Evolutionary conservation across 2,329 filamentous ascomycete genomes (phyloP).

Genomic region (Xylariaceae sp.): DNA sequence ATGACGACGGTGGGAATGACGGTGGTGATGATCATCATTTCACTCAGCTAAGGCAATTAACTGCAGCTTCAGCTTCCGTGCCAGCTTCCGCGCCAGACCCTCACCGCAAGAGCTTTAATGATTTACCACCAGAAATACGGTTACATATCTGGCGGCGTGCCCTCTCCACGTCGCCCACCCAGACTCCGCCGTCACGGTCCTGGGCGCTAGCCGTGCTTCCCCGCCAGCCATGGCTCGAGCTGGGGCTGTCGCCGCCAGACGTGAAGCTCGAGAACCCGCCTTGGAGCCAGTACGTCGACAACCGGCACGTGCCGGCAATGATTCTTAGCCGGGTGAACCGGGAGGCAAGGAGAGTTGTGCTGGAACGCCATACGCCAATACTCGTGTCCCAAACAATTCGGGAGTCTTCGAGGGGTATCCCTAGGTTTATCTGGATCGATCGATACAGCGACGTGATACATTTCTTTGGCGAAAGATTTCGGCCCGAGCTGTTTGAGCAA

Average conservation of each 20-base stretch:
- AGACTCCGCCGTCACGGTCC: slow-evolving; percentile 17
- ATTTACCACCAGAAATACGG: slow-evolving; percentile 25
- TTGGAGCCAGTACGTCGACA: slow-evolving; percentile 27
- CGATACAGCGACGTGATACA: slow-evolving; percentile 20
- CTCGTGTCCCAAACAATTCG: slow-evolving; percentile 8
- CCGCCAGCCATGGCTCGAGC: slow-evolving; percentile 21
- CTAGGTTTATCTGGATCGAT: slow-evolving; percentile 28
- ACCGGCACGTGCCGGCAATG: slow-evolving; percentile 24
- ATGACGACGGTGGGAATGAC: background rate
- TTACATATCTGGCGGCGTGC: slow-evolving; percentile 32
- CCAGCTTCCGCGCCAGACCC: background rate
- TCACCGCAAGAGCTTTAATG: slow-evolving; percentile 14
- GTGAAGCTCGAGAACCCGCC: slow-evolving; percentile 25
- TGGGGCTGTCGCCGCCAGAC: slow-evolving; percentile 25
- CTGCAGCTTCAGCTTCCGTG: background rate
- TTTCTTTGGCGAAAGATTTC: slow-evolving; percentile 21
- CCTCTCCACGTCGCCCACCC: slow-evolving; percentile 16
- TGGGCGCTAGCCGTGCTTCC: slow-evolving; percentile 26
- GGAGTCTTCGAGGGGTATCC: slow-evolving; percentile 7
- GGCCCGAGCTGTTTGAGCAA: slow-evolving; percentile 19
- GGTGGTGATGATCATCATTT: background rate
- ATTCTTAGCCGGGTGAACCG: slow-evolving; percentile 25
- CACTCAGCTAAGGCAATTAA: background rate
- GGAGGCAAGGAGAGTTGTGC: slow-evolving; percentile 29
- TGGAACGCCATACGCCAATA: slow-evolving; percentile 30